phyloP scores from a whole-genome alignment of 257 asterid genomes.

The Galeopsis tetrahit region DNA sequence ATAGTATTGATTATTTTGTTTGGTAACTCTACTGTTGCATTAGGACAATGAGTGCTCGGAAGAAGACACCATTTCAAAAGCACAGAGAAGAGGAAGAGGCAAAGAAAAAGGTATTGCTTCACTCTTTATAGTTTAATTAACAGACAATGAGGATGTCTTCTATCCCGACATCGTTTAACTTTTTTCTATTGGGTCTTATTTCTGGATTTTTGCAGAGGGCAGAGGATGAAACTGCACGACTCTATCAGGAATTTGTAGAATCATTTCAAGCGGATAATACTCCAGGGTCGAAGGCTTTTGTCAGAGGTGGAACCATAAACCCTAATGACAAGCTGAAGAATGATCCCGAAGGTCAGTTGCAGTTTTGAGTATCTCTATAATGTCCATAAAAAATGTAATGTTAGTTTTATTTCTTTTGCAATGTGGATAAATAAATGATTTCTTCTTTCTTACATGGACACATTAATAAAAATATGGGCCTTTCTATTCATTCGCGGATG shows the following conservation, averaged over 20 bases:
- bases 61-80: conserved; percentile 94
- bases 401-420: conserved; percentile 38
- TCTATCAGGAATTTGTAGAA: conserved; percentile 83
- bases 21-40: conserved; percentile 31
- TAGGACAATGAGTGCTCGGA: conserved; percentile 77
- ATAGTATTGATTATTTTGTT: conserved; percentile 13
- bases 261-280: conserved; percentile 76
- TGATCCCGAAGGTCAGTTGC: conserved; percentile 72
- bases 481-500: conserved; percentile 99
- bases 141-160: background rate
- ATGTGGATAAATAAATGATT: conserved; percentile 65
- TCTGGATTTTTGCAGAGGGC: conserved; percentile 60
- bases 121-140: conserved; percentile 13
- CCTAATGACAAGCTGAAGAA: conserved; percentile 74
- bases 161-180: background rate
- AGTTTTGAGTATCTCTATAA: background rate
- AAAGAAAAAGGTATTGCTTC: conserved; percentile 65
- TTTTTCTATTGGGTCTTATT: conserved; percentile 7
- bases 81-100: conserved; percentile 97
- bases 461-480: conserved; percentile 92
- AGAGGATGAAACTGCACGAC: conserved; percentile 85
- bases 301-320: conserved; percentile 85
- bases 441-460: conserved; percentile 63
- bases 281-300: conserved; percentile 86
- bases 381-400: conserved; percentile 25